phyloP scores from a whole-genome alignment of 106 monocot species.

The Dendrobium officinale region DNA sequence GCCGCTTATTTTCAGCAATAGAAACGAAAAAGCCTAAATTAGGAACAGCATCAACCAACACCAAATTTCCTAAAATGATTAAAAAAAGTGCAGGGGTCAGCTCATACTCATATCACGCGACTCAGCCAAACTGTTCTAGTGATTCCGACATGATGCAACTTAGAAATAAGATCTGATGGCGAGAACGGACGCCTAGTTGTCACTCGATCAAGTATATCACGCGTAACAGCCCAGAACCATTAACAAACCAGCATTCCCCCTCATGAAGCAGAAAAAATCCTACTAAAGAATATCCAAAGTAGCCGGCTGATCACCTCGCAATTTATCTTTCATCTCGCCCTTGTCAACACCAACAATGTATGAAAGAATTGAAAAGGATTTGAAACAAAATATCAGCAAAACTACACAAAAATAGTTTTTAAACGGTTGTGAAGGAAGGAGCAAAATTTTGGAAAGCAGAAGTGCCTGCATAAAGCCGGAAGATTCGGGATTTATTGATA shows the following conservation, averaged over 20 bases:
- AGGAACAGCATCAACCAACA: neutral
- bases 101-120: neutral
- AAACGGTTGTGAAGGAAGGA: neutral
- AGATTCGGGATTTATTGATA: neutral
- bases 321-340: neutral
- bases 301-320: neutral
- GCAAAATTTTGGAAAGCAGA: neutral
- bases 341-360: neutral
- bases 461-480: neutral
- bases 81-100: neutral
- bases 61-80: neutral
- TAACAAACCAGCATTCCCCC: neutral
- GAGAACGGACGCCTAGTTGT: neutral
- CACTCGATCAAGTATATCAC: neutral
- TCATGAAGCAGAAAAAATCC: neutral
- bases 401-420: no score
- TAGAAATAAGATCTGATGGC: neutral
- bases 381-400: neutral
- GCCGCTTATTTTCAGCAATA: neutral
- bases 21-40: neutral
- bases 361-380: neutral
- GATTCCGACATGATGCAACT: constrained; percentile 1
- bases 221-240: neutral
- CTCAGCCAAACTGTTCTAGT: neutral
- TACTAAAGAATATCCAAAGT: neutral